These are phyloP conservation scores for Teunomyces tritomae DNA, from an alignment of 805 yeast species.

Conservation along the genomic window DNA sequence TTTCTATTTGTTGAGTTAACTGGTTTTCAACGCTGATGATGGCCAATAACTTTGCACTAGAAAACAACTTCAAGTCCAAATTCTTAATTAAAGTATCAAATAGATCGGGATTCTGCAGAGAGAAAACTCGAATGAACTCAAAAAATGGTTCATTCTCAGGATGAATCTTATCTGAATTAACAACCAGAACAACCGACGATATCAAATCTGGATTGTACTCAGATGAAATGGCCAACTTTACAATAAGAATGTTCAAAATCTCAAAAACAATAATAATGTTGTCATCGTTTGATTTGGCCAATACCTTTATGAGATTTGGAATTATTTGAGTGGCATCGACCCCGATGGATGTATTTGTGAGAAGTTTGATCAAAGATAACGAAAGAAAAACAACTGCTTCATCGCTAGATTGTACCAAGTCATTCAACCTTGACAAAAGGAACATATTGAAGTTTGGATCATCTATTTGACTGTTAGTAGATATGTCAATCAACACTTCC, in stretches of 20 bases:
- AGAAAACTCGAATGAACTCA: conserved; percentile 5
- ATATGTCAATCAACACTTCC: conserved; percentile 21
- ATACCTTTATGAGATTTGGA: conserved; percentile 3
- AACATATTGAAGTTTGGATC: conserved; percentile 13
- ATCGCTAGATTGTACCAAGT: conserved; percentile 26
- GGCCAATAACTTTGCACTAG: conserved; percentile 32
- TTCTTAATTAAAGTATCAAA: conserved; percentile 7
- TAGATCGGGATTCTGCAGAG: conserved; percentile 6
- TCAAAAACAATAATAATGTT: background rate
- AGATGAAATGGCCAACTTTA: background rate
- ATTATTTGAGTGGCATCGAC: conserved; percentile 4
- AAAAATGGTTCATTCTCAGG: background rate
- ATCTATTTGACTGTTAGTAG: conserved; percentile 7
- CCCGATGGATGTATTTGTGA: conserved; percentile 8
- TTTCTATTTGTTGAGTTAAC: conserved; percentile 17
- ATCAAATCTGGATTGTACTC: background rate
- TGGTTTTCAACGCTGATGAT: conserved; percentile 22
- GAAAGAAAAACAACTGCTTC: conserved; percentile 13
- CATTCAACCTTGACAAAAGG: conserved; percentile 17
- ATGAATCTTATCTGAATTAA: background rate
- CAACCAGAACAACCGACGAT: background rate
- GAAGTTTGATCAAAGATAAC: conserved; percentile 6
- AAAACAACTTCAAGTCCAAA: conserved; percentile 18
- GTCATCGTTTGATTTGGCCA: background rate
- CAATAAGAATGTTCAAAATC: background rate